Base-by-base conservation (phyloP, 495 filamentous ascomycete genomes). In the Penicillium salamii region DNA sequence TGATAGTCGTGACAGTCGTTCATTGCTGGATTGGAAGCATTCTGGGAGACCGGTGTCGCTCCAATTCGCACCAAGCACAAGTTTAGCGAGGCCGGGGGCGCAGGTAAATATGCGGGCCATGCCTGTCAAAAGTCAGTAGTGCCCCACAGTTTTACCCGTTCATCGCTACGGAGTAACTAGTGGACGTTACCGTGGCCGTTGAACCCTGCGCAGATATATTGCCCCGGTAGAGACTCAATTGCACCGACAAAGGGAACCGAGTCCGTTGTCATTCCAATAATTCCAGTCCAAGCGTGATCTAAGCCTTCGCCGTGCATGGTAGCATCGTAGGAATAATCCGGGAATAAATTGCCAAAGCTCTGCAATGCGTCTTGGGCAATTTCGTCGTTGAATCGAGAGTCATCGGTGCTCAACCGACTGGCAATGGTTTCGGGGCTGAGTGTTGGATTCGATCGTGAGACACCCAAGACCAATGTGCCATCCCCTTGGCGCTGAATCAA, bases 41-140 rank as follows among this genome's bases (percentile, higher is more conserved):
- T 68, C 62, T 0, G 65, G 65, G 7, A 68, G 24, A 0, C 65
- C 62, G 1, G 62, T 68, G 3, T 57, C 50, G 6, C 24, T 41
- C 65, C 65, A 68, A 0, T 41, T 14, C 5, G 47, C 15, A 7
- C 62, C 62, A 43, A 57, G 51, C 5, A 54, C 52, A 24, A 68
- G 49, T 36, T 63, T 57, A 1, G 42, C 65, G 26, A 68, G 36
- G 0, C 57, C 62, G 7, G 65, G 62, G 0, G 65, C 65, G 39
- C 62, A 64, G 2, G 65, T 66, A 32, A 68, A 68, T 13, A 68
- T 66, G 5, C 63, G 52, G 9, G 65, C 65, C 65, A 68, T 68
- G 3, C 64, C 64, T 67, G 33, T 13, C 5, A 11, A 2, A 7
- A 1, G 13, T 29, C 26, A 46, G 32, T 12, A 17, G n/a, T 35